Base-by-base conservation (phyloP, 257 asterid genomes). In the Lantana camara region DNA sequence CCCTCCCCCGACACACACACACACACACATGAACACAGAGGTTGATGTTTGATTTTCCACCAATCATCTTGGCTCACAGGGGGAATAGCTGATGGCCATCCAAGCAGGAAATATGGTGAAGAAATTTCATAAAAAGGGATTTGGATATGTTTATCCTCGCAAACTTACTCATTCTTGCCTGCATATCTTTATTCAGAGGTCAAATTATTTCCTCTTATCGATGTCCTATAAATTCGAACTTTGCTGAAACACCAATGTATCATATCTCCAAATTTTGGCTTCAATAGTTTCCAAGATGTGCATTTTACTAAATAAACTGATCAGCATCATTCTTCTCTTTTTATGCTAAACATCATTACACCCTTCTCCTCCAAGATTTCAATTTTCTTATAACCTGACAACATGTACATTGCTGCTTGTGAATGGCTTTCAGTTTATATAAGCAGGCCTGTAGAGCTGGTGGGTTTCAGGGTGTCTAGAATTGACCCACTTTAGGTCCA, bases 401-500 rank as follows among this genome's bases (percentile, higher is more conserved):
- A 55, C 27, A 37, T 55, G 40, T 44, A 48, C 20, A 2, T 63
- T 57, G 46, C 58, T 62, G 35, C 67, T 57, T 56, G 27, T 13
- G 32, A 32, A 45, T 14, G 58, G 34, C 32, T 34, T 58, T 54
- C 23, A 32, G 54, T 22, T 61, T 54, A 34, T 60, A 21, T 19
- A 46, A 60, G 64, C 41, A 52, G 60, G 42, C 74, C 56, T 63
- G 65, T 5, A 76, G 58, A 30, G 71, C 35, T 64, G 66, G 57
- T 49, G 70, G 80, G 82, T n/a, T n/a, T n/a, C n/a, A 59, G 37
- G 62, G 54, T 62, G 52, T 64, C 57, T 44, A 9, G 16, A 34
- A 48, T 9, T 32, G 67, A 74, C 52, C 86, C 76, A 74, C 69
- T 52, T 64, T 73, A 62, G 75, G 80, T 68, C 81, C 81, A 79